These are phyloP conservation scores for Suhomyces bokatorum DNA, from an alignment of 1,139 yeast species.

Conservation along the genomic window DNA sequence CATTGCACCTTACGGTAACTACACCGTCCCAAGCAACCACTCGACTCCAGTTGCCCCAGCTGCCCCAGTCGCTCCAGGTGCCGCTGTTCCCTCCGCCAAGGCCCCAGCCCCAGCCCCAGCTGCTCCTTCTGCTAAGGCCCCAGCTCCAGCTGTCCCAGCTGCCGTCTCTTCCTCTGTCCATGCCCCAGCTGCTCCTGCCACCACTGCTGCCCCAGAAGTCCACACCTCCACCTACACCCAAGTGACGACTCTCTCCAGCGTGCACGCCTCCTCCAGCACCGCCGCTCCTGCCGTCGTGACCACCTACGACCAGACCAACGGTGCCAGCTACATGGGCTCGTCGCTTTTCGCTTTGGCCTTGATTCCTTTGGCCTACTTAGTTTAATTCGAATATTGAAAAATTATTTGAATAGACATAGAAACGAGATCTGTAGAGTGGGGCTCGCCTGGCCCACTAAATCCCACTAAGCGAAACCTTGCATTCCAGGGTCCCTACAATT, in stretches of 20 bases:
- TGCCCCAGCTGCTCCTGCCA: slow-evolving; percentile 6
- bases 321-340: slow-evolving; percentile 20
- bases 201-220: neutral
- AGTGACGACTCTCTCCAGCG: neutral
- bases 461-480: too few relatives aligned
- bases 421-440: too few relatives aligned
- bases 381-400: slow-evolving; percentile 16
- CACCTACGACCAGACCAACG: slow-evolving; percentile 9
- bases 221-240: neutral
- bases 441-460: too few relatives aligned
- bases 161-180: slow-evolving; percentile 9
- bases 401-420: slow-evolving; percentile 1
- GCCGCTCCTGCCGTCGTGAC: slow-evolving; percentile 10
- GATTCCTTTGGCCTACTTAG: slow-evolving; percentile 28
- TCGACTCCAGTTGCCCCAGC: slow-evolving; percentile 9
- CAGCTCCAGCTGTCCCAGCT: slow-evolving; percentile 12
- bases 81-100: slow-evolving; percentile 1
- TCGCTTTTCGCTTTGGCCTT: slow-evolving; percentile 22
- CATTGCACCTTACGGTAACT: slow-evolving; percentile 9
- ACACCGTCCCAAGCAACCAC: slow-evolving; percentile 1
- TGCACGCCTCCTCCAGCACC: slow-evolving; percentile 9
- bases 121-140: slow-evolving; percentile 8
- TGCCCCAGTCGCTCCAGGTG: slow-evolving; percentile 1
- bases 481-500: too few relatives aligned
- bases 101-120: slow-evolving; percentile 10